Percentiles rank a stretch among this genome's conserved stretches.
Conservation (phyloP, 2,329 filamentous ascomycete genomes). For the Podosphaera fusca region DNA sequence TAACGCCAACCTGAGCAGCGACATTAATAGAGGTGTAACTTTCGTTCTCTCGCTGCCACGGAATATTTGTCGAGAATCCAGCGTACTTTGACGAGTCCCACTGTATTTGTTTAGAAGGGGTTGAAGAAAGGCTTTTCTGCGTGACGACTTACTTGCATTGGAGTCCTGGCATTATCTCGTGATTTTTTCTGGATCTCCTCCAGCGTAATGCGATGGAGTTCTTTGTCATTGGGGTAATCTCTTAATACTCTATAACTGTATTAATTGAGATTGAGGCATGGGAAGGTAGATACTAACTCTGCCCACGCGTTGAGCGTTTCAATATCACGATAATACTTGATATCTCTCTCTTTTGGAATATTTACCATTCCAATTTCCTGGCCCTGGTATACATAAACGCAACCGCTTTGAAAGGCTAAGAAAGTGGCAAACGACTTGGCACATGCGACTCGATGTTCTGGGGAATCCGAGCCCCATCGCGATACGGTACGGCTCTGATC, state of each 20-base stretch:
- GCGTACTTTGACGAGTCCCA: constrained; percentile 37
- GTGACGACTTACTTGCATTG: constrained; percentile 24
- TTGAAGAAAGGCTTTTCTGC: background rate
- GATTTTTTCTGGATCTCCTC: constrained; percentile 33
- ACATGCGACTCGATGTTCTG: constrained; percentile 20
- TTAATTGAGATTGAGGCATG: background rate
- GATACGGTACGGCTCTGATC: constrained; percentile 29
- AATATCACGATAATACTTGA: constrained; percentile 47
- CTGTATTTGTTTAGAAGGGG: constrained; percentile 15
- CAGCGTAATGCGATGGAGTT: constrained; percentile 19
- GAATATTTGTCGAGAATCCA: constrained; percentile 35
- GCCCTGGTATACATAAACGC: constrained; percentile 35
- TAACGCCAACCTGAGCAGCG: constrained; percentile 24
- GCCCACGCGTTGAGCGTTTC: constrained; percentile 30
- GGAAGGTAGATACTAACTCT: constrained; percentile 5
- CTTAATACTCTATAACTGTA: constrained; percentile 14
- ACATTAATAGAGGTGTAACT: constrained; percentile 41
- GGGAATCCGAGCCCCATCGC: constrained; percentile 21
- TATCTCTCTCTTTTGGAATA: constrained; percentile 30
- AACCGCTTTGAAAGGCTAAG: constrained; percentile 26
- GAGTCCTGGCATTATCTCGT: constrained; percentile 46
- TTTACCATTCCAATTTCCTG: constrained; percentile 37
- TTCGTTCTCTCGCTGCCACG: constrained; percentile 51
- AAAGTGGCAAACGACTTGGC: constrained; percentile 32
- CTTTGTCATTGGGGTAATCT: constrained; percentile 16